phyloP scores from a whole-genome alignment of 495 filamentous ascomycete species.

The Penicillium cinerascens region DNA sequence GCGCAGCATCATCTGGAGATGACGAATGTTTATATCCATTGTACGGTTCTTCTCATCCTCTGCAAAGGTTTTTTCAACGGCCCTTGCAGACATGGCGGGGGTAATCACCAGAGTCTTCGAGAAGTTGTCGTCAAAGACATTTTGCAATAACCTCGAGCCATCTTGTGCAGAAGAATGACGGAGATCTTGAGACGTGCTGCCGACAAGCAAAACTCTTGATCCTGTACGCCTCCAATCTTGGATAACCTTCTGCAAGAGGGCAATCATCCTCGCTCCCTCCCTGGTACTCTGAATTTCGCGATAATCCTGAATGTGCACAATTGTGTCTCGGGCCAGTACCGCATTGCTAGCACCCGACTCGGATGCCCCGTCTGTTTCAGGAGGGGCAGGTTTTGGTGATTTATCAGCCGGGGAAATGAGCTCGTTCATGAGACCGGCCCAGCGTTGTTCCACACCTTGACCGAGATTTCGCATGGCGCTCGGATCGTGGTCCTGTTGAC shows the following conservation, averaged over 20 bases:
- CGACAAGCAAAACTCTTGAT: constrained; percentile 70
- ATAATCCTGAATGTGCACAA: constrained; percentile 80
- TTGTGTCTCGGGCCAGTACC: constrained; percentile 40
- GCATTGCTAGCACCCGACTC: constrained; percentile 11
- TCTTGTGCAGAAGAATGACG: constrained; percentile 21
- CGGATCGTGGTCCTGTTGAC: constrained; percentile 22
- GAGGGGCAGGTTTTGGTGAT: constrained; percentile 2
- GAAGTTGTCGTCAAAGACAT: constrained; percentile 48
- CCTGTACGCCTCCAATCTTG: constrained; percentile 65
- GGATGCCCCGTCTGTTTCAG: constrained; percentile 7
- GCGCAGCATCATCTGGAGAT: constrained; percentile 64
- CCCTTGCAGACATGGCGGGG: constrained; percentile 34
- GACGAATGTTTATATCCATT: constrained; percentile 62
- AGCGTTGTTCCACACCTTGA: constrained; percentile 28
- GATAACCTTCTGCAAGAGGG: constrained; percentile 64
- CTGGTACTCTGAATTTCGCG: constrained; percentile 63
- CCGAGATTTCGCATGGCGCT: constrained; percentile 11
- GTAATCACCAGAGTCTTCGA: constrained; percentile 50
- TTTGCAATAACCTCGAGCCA: constrained; percentile 48
- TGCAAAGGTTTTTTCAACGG: constrained; percentile 35
- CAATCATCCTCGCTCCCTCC: constrained; percentile 60
- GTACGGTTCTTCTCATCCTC: constrained; percentile 50
- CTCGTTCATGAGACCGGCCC: constrained; percentile 36
- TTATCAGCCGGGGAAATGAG: constrained; percentile 28
- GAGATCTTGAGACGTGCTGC: constrained; percentile 50